Percentiles rank a stretch among this genome's conserved stretches.
Conservation (phyloP, 1,284 basidiomycete species). For the Exsudoporus floridanus region DNA sequence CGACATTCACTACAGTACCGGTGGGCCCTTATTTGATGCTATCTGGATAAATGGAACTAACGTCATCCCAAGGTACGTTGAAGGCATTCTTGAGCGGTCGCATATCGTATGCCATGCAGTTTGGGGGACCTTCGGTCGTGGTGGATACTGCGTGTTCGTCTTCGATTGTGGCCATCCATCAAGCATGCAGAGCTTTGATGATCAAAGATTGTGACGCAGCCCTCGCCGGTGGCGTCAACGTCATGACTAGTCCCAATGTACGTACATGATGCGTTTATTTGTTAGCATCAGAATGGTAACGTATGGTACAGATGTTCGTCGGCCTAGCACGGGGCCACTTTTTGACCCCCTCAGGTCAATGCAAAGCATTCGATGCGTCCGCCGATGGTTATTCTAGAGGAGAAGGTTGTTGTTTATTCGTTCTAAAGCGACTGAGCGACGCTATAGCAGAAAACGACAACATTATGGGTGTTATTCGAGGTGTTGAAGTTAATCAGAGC, state of each 20-base stretch:
- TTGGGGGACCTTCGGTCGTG: conserved; percentile 68
- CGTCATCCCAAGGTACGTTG: conserved; percentile 52
- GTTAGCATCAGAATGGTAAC: conserved; percentile 6
- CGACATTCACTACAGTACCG: conserved; percentile 70
- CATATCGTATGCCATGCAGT: conserved; percentile 64
- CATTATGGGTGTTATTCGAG: conserved; percentile 66
- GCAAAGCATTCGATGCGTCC: conserved; percentile 66
- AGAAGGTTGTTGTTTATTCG: conserved; percentile 72
- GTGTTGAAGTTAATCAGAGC: conserved; percentile 69
- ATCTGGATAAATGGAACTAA: conserved; percentile 2
- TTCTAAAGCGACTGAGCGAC: conserved; percentile 67
- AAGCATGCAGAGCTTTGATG: conserved; percentile 62
- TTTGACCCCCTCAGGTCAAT: conserved; percentile 63
- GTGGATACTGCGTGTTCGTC: conserved; percentile 75
- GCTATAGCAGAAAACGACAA: conserved; percentile 63
- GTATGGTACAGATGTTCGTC: conserved; percentile 55
- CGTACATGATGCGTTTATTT: conserved; percentile 21
- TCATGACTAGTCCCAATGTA: conserved; percentile 71
- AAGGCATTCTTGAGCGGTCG: conserved; percentile 69
- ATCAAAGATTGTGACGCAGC: conserved; percentile 65
- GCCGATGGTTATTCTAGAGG: conserved; percentile 72
- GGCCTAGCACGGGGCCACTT: conserved; percentile 71
- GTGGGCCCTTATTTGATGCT: conserved; percentile 38
- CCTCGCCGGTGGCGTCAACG: conserved; percentile 71
- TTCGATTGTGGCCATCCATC: conserved; percentile 64